Percentiles rank a stretch among this genome's conserved stretches.
phyloP scores from a whole-genome alignment of 2,329 filamentous ascomycete species.

The Ceratocystis cubensis region DNA sequence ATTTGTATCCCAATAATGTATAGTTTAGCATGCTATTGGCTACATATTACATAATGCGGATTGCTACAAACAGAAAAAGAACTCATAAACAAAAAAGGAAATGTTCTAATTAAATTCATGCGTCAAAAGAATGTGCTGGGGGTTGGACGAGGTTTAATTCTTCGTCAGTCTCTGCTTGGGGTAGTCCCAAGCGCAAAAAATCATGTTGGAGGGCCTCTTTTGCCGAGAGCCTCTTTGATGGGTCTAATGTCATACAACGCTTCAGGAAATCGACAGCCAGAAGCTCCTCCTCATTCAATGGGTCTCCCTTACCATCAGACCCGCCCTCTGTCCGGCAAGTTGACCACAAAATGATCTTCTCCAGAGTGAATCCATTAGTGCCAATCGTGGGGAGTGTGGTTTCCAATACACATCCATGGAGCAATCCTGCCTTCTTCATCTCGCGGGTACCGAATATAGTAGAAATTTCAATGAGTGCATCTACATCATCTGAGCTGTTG shows the following conservation, averaged over 20 bases:
- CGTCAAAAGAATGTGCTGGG: background rate
- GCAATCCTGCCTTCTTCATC: slow-evolving; percentile 69
- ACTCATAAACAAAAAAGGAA: background rate
- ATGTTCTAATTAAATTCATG: background rate
- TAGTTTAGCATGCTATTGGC: background rate
- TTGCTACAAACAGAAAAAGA: background rate
- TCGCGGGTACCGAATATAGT: slow-evolving; percentile 79
- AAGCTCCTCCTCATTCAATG: slow-evolving; percentile 54
- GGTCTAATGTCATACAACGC: slow-evolving; percentile 64
- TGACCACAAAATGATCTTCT: slow-evolving; percentile 93
- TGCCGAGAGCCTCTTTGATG: slow-evolving; percentile 59
- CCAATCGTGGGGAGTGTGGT: slow-evolving; percentile 86
- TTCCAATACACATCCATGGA: slow-evolving; percentile 87
- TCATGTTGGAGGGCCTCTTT: slow-evolving; percentile 60
- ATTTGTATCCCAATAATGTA: background rate
- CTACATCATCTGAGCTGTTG: slow-evolving; percentile 95
- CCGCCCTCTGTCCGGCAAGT: slow-evolving; percentile 59
- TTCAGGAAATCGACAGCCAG: slow-evolving; percentile 61
- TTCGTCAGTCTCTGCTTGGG: background rate
- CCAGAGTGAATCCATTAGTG: slow-evolving; percentile 69
- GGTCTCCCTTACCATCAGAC: slow-evolving; percentile 37
- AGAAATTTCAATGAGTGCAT: slow-evolving; percentile 93
- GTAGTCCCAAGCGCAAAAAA: slow-evolving; percentile 39
- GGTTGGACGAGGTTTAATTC: slow-evolving; percentile 4
- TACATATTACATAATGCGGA: background rate